Base-by-base conservation (phyloP, 2,329 filamentous ascomycete species). In the Alternaria sp. region DNA sequence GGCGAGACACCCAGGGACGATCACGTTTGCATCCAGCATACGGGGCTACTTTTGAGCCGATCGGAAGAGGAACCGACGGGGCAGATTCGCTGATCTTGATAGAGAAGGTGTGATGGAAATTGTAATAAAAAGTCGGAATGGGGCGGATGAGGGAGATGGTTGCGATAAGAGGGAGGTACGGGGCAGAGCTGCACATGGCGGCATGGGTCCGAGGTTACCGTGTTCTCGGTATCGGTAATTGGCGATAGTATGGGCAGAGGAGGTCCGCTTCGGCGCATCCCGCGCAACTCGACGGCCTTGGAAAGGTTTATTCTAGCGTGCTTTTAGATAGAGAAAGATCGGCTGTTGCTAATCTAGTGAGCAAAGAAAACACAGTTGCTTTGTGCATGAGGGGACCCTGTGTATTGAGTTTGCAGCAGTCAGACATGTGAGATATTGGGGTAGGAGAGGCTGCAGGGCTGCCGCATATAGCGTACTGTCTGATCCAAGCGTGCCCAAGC, bases 161-260 rank as follows among this genome's bases (percentile, higher is more conserved):
- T 34, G 44, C 40, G 49, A 62, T 36, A 58, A 59, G 59, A 50
- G 14, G 4, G 30, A 46, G 30, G 41, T 34, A 58, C 14, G 32
- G 45, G 34, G 45, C 54, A 45, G 57, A 60, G 51, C 27, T 30
- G 52, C 34, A 56, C 59, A 61, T 27, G 25, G 58, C 55, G 62
- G 57, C 61, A 67, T 60, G 27, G 32, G 50, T 51, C 60, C 61
- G 59, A 57, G 57, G 48, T 50, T 65, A 61, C 64, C 64, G 34
- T 51, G 30, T 18, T 44, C 8, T 63, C 59, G 64, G 64, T 61
- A 54, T 43, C 49, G 57, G 59, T 38, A 44, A 50, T 55, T 57
- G 54, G 55, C 60, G 40, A 53, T 54, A 34, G 43, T 41, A 20
- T 54, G 49, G 41, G 44, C 28, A 18, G 43, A 46, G n/a, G 16